phyloP scores from a whole-genome alignment of 495 filamentous ascomycete species.

The Aspergillus homomorphus region DNA sequence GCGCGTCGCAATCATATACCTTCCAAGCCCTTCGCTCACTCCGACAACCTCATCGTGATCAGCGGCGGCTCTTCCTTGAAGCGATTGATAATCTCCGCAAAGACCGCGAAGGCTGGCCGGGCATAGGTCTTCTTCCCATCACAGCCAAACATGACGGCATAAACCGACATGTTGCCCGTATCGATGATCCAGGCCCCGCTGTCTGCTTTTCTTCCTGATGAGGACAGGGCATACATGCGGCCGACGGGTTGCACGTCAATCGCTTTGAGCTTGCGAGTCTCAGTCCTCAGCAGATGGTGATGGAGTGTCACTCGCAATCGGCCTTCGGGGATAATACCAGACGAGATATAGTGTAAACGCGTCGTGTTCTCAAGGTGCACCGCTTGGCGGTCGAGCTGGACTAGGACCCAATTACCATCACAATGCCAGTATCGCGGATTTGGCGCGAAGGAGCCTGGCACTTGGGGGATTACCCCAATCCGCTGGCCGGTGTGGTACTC shows the following conservation, averaged over 20 bases:
- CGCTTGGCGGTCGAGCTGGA: not conserved
- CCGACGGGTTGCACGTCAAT: not conserved
- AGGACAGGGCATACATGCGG: not conserved
- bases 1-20: no score
- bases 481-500: not conserved
- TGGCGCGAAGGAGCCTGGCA: not conserved
- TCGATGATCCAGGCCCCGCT: not conserved
- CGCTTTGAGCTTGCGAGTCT: not conserved
- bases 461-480: not conserved
- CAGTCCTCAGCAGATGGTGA: not conserved
- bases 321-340: not conserved
- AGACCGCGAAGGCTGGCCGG: not conserved
- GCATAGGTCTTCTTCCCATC: not conserved
- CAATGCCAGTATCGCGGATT: not conserved
- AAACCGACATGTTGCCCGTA: not conserved
- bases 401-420: not conserved
- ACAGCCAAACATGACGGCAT: not conserved
- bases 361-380: not conserved
- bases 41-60: not conserved
- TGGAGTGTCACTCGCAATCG: not conserved
- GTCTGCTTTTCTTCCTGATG: not conserved
- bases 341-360: not conserved
- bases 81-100: not conserved
- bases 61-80: not conserved
- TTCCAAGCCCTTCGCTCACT: not conserved